Base-by-base conservation (phyloP, 2,329 filamentous ascomycete species). In the Elsinoe necatrix region DNA sequence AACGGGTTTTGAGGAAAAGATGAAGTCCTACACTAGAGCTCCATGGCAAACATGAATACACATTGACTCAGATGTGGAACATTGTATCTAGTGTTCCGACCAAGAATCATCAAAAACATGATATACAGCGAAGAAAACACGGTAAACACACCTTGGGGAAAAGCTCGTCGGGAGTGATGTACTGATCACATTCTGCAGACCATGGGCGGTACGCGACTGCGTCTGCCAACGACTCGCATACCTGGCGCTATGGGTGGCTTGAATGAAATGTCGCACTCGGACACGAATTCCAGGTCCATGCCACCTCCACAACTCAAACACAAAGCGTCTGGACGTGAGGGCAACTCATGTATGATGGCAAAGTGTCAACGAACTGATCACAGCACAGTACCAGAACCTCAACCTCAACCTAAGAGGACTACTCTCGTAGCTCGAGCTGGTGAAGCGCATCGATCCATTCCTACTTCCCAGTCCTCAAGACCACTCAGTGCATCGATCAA, bases 251-350 rank as follows among this genome's bases (percentile, higher is more conserved):
- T 62, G 11, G 61, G 61, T 60, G 66, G 68, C 45, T 72, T 82
- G 39, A 67, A 66, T 58, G 80, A 82, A 63, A 71, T 81, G 67
- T 77, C 73, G 27, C 70, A 75, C 3, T 73, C 78, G 11, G 73
- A 72, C 39, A 76, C 75, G 61, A 85, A 85, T 66, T 70, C 74
- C 62, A 77, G 80, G 54, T 68, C 66, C 34, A 58, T 56, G 67
- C 69, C 70, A 51, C 73, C 75, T 9, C 71, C 72, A 16, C 20
- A 68, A 71, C 64, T 69, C 57, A 81, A 81, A 62, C 75, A 79
- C 62, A 80, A 78, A 66, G 75, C 76, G 54, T 72, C 73, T 37
- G 74, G 74, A 59, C 68, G 77, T 77, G 72, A 67, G 67, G 21
- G 58, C 34, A 31, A 55, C 47, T 35, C 34, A 16, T 25, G 23